Base-by-base conservation (phyloP, 2,329 filamentous ascomycete genomes). In the Ceratocystis variospora region DNA sequence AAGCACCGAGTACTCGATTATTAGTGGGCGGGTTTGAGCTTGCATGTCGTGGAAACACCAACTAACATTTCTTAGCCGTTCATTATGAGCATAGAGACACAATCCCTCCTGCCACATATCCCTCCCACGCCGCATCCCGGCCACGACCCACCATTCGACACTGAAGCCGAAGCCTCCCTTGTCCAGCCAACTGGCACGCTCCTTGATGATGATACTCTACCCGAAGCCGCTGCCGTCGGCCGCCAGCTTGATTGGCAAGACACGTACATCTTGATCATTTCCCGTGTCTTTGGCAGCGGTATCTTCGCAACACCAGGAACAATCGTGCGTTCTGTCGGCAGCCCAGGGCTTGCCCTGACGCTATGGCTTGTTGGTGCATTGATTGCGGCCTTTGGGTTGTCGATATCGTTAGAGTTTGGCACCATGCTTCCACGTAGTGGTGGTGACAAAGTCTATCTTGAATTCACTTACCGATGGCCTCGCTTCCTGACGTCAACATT, bases 281-380 rank as follows among this genome's bases (percentile, higher is more conserved):
- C 84, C 1, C 80, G 86, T 12, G 84, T 89, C 5, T 84, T 89
- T 37, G 86, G 86, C 12, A 86, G 81, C 70, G 87, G 86, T 31
- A 88, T 90, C 69, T 90, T 89, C 71, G 86, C 87, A 0, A 88
- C 86, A 0, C 87, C 85, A 0, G 86, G 84, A 0, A 80, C 85
- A 3, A 87, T 90, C 62, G 78, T 88, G 2, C 80, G 83, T 46
- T 81, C 83, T 0, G 83, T 85, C 1, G 87, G 87, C 1, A 89
- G 86, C 66, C 78, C 86, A 0, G 86, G 86, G 0, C 74, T 89
- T 1, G 80, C 84, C 0, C 73, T 89, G 1, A 69, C 80, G 0
- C 73, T 89, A 2, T 89, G 87, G 87, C 66, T 86, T 0, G 73
- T 83, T 0, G 87, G 86, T 0, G 83, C 84, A 0, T 70, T 84